These are phyloP conservation scores for Neodidymelliopsis sp. DNA, from an alignment of 2,329 filamentous ascomycete species.

Conservation along the genomic window DNA sequence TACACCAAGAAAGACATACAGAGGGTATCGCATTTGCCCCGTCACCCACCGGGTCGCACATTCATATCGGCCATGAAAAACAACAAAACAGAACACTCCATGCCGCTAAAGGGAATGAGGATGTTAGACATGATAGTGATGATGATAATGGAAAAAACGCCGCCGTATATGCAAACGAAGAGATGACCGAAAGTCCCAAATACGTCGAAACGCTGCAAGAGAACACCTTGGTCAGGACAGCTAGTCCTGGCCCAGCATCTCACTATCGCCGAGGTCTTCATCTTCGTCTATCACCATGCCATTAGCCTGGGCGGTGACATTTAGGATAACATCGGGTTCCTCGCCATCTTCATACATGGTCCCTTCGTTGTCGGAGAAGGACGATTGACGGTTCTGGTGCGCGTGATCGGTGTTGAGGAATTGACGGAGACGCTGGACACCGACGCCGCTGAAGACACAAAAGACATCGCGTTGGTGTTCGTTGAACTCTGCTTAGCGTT, in stretches of 20 bases:
- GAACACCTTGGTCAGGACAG: not conserved
- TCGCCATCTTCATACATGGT: constrained; percentile 44
- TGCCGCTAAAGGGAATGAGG: constrained; percentile 22
- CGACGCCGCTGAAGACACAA: constrained; percentile 92
- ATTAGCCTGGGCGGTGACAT: constrained; percentile 47
- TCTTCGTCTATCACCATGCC: constrained; percentile 54
- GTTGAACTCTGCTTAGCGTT: constrained; percentile 75
- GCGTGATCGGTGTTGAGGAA: constrained; percentile 69
- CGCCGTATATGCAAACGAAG: constrained; percentile 21
- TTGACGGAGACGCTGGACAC: constrained; percentile 78
- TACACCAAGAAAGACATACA: constrained; percentile 13
- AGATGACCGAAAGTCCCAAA: not conserved
- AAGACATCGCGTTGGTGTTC: constrained; percentile 95
- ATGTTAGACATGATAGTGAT: constrained; percentile 11
- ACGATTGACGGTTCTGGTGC: constrained; percentile 24
- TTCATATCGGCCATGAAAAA: constrained; percentile 8
- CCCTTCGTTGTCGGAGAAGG: constrained; percentile 34
- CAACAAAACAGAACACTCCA: constrained; percentile 13
- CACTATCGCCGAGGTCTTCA: constrained; percentile 55
- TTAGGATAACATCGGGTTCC: constrained; percentile 44
- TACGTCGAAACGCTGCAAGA: not conserved
- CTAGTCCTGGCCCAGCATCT: constrained; percentile 50
- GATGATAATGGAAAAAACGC: constrained; percentile 12
- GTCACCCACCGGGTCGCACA: constrained; percentile 13
- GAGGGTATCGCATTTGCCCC: constrained; percentile 33